Evolutionary conservation across 768 basidiomycete species (phyloP), one percentile per base, ranked within the genome.

Genomic region (Leccinum obscurum): DNA sequence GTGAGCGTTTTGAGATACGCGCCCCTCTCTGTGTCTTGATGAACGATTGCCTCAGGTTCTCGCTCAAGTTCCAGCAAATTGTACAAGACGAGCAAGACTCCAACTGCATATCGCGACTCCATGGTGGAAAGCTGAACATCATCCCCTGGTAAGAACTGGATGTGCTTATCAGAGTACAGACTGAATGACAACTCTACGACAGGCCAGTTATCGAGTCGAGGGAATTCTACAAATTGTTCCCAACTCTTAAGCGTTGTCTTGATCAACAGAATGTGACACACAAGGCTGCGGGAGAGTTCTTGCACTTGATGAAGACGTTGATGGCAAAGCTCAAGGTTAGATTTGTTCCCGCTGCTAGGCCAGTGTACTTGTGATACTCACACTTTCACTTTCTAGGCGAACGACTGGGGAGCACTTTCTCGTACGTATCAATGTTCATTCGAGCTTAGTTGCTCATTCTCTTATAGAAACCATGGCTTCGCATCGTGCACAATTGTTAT

Each of bases 241-340:
- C 74, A 0, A 70, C 71, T 0, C 66, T 87, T 6, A 83, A 81
- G 66, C 72, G 68, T 50, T 72, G 73, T 9, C 74, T 87, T 13
- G 81, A 85, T 63, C 70, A 73, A 48, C 84, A 85, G 61, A 61
- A 64, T 3, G 64, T 79, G 8, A 83, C 84, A 0, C 83, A 86
- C 63, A 68, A 71, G 5, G 74, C 77, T 0, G 85, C 82, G 0
- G 80, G 81, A 28, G 77, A 82, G 56, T 87, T 87, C 64, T 68
- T 86, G 17, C 78, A 80, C 44, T 78, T 80, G 0, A 71, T 87
- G 64, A 87, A 87, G 69, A 83, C 82, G 0, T 62, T 87, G 52
- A 87, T 87, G 85, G 86, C 85, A 6, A 87, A 87, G 61, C 70
- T 87, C 56, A 86, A 86, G 78, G 85, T 82, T 41, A 52, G 59